Evolutionary conservation across 257 asterid species (phyloP).

Genomic region (Leptodermis oblonga): DNA sequence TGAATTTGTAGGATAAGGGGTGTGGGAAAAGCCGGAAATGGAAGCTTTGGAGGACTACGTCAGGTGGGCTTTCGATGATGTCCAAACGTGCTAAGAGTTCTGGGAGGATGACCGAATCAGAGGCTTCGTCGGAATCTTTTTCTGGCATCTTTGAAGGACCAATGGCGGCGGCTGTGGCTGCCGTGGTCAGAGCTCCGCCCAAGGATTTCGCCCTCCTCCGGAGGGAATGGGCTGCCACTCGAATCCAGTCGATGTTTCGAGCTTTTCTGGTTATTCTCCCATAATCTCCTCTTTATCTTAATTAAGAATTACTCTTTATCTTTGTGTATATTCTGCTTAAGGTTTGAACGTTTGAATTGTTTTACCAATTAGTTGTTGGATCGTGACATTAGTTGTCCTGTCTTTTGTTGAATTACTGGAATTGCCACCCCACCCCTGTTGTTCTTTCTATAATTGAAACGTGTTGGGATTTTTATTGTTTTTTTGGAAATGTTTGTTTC

Average conservation of each 20-base stretch:
- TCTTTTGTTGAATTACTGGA: background rate
- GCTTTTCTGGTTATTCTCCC: constrained; percentile 61
- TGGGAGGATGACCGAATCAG: constrained; percentile 38
- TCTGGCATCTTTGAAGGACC: constrained; percentile 44
- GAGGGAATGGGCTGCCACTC: constrained; percentile 83
- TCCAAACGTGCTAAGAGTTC: constrained; percentile 43
- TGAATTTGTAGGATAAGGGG: constrained; percentile 39
- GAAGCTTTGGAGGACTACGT: constrained; percentile 91
- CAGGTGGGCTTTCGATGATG: constrained; percentile 48
- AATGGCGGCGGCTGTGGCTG: constrained; percentile 79
- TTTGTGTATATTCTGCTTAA: background rate
- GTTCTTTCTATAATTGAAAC: background rate
- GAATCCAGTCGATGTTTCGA: constrained; percentile 77
- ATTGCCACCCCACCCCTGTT: background rate
- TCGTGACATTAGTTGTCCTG: background rate
- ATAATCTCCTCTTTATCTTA: background rate
- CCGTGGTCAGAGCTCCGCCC: constrained; percentile 74
- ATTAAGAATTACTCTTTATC: background rate
- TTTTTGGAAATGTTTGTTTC: background rate
- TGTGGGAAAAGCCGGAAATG: constrained; percentile 69
- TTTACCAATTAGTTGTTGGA: background rate
- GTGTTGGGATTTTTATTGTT: background rate
- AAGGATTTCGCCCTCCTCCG: constrained; percentile 65
- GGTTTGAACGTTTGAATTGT: background rate
- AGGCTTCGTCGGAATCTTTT: constrained; percentile 38